Evolutionary conservation across 352 stramenopile species (phyloP), one percentile per base, ranked within the genome.

Genomic region (Phytopythium boreale): DNA sequence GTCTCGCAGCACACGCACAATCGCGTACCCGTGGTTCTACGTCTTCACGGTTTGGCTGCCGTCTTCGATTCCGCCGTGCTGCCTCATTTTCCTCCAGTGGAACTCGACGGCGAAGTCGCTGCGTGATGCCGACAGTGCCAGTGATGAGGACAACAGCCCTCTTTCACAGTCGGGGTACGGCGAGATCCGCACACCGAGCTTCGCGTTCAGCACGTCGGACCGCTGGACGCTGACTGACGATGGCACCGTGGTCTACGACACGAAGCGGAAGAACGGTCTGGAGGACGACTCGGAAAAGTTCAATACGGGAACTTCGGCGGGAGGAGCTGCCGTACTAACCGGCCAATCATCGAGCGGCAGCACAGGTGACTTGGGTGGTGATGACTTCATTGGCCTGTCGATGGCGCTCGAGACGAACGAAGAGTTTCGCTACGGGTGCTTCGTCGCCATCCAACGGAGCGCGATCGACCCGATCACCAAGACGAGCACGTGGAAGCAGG

Each of bases 11-110:
- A 74, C 78, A 12, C 66, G 64, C 5, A 80, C 78, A 3, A 87
- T 96, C 19, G 79, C 84, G 31, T 94, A 95, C 68, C 86, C 87
- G n/a, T 93, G 84, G 86, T 96, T 82, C 66, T 96, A 96, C 75
- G 87, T 96, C 68, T 94, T 92, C 62, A 93, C 84, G 2, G 86
- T 96, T 4, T 96, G 87, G 87, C 69, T 96, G 4, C 87, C 87
- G 14, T 88, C 79, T 46, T 93, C 84, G 26, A 96, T 96, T 62
- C 87, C 87, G 41, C 86, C 87, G 43, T 93, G 84, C 61, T 94
- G 84, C 60, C 66, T 96, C 26, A 93, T 96, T 58, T 96, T 94
- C 64, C 66, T 96, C 22, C 87, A 96, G 69, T 95, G 87, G 87
- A 95, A 95, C 63, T 82, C 85, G 19, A 93, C 87, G 3, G 82